These are phyloP conservation scores for Leccinum barrowsii DNA, from an alignment of 768 basidiomycete species.

Conservation along the genomic window DNA sequence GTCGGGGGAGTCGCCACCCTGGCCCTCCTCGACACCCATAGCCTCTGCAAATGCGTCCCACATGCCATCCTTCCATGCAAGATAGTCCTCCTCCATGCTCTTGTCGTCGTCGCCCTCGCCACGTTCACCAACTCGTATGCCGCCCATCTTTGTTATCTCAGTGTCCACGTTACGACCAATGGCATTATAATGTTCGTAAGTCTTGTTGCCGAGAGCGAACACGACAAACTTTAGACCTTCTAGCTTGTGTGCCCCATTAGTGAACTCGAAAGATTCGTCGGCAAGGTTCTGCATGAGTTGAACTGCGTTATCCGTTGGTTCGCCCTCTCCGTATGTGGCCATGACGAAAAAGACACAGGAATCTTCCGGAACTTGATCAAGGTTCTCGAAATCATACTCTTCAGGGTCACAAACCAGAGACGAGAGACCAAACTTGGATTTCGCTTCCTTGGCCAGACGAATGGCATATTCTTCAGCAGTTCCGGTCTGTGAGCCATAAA, in stretches of 20 bases:
- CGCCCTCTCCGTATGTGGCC: conserved; percentile 98
- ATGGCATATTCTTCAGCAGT: conserved; percentile 98
- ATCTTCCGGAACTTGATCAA: conserved; percentile 87
- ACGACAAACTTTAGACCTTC: conserved; percentile 90
- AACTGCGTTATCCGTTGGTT: conserved; percentile 97
- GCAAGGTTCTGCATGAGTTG: conserved; percentile 89
- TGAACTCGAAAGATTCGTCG: conserved; percentile 86
- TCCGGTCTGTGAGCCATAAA: conserved; percentile 98
- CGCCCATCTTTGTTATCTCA: conserved; percentile 75
- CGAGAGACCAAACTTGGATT: conserved; percentile 90
- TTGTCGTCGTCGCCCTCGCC: conserved; percentile 99
- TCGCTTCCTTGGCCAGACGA: conserved; percentile 96
- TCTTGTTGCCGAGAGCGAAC: conserved; percentile 89
- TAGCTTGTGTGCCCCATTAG: conserved; percentile 70
- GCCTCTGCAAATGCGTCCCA: conserved; percentile 84
- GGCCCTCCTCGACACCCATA: conserved; percentile 92
- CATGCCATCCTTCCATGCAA: conserved; percentile 99
- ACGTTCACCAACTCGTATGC: conserved; percentile 75
- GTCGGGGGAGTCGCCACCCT: conserved; percentile 91
- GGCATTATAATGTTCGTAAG: conserved; percentile 95
- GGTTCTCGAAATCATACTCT: conserved; percentile 97
- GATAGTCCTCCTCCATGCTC: conserved; percentile 99
- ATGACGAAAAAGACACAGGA: conserved; percentile 90
- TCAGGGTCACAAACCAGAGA: conserved; percentile 98
- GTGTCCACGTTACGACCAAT: conserved; percentile 80